Percentiles rank a stretch among this genome's conserved stretches.
phyloP scores from a whole-genome alignment of 495 filamentous ascomycete species.

The Cercophora scortea region DNA sequence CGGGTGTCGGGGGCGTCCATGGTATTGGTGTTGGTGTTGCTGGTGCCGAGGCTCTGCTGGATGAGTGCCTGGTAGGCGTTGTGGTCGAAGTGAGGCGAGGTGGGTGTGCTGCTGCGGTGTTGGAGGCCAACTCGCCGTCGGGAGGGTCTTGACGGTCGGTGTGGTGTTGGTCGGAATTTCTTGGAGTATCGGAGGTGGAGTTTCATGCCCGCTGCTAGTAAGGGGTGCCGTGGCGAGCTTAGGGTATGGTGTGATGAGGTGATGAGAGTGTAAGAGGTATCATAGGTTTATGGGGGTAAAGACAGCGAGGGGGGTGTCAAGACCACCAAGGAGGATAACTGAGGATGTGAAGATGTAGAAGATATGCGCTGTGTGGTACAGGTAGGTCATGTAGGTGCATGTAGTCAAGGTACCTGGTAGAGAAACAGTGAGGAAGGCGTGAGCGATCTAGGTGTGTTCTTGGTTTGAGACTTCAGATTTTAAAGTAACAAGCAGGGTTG shows the following conservation, averaged over 20 bases:
- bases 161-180: background rate
- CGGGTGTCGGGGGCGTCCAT: background rate
- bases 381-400: background rate
- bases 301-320: no score
- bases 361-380: background rate
- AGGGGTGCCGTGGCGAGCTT: background rate
- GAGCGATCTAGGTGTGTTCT: no score
- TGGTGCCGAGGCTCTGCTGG: background rate
- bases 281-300: no score
- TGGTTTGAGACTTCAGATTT: no score
- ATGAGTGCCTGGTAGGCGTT: background rate
- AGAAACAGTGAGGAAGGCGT: no score
- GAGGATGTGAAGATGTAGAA: background rate
- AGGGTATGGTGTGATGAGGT: background rate
- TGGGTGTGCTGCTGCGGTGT: background rate
- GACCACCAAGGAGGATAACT: background rate
- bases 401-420: background rate
- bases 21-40: background rate
- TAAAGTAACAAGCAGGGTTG: no score
- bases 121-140: background rate
- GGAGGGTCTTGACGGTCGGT: conserved; percentile 5
- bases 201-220: conserved; percentile 1
- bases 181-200: background rate
- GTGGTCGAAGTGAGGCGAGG: background rate
- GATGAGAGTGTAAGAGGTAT: no score